Percentiles rank a stretch among this genome's conserved stretches.
These are phyloP conservation scores for Cercospora canescens DNA, from an alignment of 2,329 filamentous ascomycete genomes.

Conservation along the genomic window DNA sequence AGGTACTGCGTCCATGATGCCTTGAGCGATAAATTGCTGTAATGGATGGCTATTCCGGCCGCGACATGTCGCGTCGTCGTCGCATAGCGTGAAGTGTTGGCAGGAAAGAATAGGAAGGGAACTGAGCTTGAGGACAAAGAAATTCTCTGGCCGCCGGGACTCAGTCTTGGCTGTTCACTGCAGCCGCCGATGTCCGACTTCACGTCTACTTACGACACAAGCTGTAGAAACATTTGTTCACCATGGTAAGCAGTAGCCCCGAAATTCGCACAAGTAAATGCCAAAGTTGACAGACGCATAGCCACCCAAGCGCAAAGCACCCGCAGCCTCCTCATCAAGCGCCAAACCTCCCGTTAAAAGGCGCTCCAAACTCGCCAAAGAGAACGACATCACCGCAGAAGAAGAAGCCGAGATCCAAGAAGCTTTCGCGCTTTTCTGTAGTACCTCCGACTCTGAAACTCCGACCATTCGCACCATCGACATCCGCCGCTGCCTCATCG, in stretches of 20 bases:
- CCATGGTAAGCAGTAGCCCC: not conserved
- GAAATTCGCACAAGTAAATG: not conserved
- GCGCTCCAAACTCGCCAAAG: constrained; percentile 86
- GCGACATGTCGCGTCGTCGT: not conserved
- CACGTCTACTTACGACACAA: not conserved
- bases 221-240: not conserved
- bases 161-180: not conserved
- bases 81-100: not conserved
- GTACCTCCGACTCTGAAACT: constrained; percentile 57
- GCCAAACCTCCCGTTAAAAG: constrained; percentile 50
- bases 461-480: constrained; percentile 46
- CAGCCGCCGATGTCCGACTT: not conserved
- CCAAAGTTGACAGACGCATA: constrained; percentile 3
- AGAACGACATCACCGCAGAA: constrained; percentile 79
- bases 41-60: not conserved
- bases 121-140: not conserved
- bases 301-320: constrained; percentile 36
- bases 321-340: constrained; percentile 21
- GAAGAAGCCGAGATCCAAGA: constrained; percentile 91
- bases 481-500: constrained; percentile 54
- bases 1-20: not conserved
- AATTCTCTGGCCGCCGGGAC: not conserved
- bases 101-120: not conserved
- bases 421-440: constrained; percentile 77
- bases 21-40: not conserved